Base-by-base conservation (phyloP, 345 rosid genomes). In the Citrus inodora region DNA sequence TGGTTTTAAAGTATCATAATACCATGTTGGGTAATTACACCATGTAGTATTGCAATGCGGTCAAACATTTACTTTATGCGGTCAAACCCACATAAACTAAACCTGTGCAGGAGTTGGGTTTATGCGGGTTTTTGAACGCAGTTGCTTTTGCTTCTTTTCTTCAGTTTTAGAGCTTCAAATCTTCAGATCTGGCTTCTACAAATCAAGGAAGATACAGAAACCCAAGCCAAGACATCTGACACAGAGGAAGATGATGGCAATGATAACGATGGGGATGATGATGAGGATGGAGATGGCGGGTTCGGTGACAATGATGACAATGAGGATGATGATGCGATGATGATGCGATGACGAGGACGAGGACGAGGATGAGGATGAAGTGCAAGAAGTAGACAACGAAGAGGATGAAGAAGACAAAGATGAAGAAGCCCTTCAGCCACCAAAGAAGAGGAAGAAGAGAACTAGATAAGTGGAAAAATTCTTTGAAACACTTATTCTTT, bases 361-460 rank as follows among this genome's bases (percentile, higher is more conserved):
- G 2, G 92, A 78, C 0, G 91, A 83, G 0, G 93, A 60, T 0
- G 89, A 80, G 1, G 90, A 64, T 0, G 90, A 73, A 7, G 91
- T 55, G 0, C 92, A 85, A 0, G 91, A 81, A 22, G 86, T 74
- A 8, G 85, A 85, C 17, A 77, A 83, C 0, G 85, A 86, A 27
- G 91, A 90, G 0, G 94, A 89, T 0, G 93, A 89, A 11, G 94
- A 92, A 17, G 97, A 93, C 0, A 95, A 92, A 6, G 92, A 91
- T 0, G 98, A 93, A 81, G 96, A 89, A 53, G 87, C 98, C 0
- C 91, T 91, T 33, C 98, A 92, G 87, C 96, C 98, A 3, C 98
- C 98, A 8, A 93, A 93, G 90, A 92, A 91, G 89, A 93, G 97
- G 86, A 92, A 92, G 98, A 93, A 92, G 96, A 91, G 84, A 90